Conservation (phyloP, 495 filamentous ascomycete species). For the Penicillium canescens region DNA sequence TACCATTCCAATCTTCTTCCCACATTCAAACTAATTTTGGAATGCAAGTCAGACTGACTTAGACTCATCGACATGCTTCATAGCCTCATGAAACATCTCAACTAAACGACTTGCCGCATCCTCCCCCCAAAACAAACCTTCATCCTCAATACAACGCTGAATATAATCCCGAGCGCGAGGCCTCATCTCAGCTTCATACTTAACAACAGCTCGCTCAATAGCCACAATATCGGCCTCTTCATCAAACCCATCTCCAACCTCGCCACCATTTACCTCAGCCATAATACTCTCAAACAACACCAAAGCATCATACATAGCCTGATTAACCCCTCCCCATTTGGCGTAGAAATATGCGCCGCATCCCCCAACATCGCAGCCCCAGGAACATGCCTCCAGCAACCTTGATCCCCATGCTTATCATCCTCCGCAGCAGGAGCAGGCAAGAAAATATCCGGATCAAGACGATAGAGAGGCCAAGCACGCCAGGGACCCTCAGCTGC, state of each 20-base stretch:
- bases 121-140: constrained; percentile 11
- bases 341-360: constrained; percentile 13
- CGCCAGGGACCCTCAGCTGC: constrained; percentile 13
- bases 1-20: too few species aligned
- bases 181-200: constrained; percentile 20
- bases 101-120: constrained; percentile 14
- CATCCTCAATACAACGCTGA: constrained; percentile 8
- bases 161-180: constrained; percentile 13
- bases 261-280: background rate
- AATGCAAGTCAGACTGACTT: too few species aligned
- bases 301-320: constrained; percentile 16
- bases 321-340: constrained; percentile 16
- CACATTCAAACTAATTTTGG: too few species aligned
- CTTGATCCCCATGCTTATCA: background rate
- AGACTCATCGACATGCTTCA: background rate
- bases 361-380: constrained; percentile 13
- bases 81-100: background rate
- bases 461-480: constrained; percentile 14
- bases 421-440: background rate
- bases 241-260: background rate
- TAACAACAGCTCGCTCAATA: constrained; percentile 13
- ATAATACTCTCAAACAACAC: constrained; percentile 15
- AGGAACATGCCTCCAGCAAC: constrained; percentile 4
- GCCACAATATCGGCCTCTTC: background rate
- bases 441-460: constrained; percentile 7